Evolutionary conservation across 495 filamentous ascomycete species (phyloP), one percentile per base, ranked within the genome.

Genomic region (Ascodesmis nigricans): DNA sequence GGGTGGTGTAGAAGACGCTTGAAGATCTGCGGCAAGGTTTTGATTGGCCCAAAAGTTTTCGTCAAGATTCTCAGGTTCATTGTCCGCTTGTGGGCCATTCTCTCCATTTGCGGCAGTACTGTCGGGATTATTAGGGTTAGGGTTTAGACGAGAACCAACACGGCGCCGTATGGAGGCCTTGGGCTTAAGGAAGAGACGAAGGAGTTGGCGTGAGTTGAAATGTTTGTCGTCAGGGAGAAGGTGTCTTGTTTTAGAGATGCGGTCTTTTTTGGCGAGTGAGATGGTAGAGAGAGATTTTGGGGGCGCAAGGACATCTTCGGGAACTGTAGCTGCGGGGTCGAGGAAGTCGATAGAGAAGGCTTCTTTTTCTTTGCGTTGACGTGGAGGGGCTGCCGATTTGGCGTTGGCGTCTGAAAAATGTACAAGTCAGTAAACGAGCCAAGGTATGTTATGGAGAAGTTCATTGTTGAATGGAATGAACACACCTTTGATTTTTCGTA

Each of bases 201-300:
- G 64, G 5, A 99, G 61, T 46, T 91, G 77, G 42, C 71, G 72
- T 3, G 83, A 93, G 57, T 83, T 87, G 61, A 99, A 99, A 48
- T 95, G 90, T 53, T 92, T 92, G 58, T 99, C 87, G 47, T 99
- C 87, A 2, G 87, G 87, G 9, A 99, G 69, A 1, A 99, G 64
- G 52, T 99, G 91, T 26, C 80, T 66, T 10, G 75, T 75, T 55
- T 87, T 91, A 3, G 80, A 87, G 51, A 78, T 87, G 79, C 82
- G 91, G 54, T 95, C 80, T 30, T 78, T 75, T 52, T 91, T 91
- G 18, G 87, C 75, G 21, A 95, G 49, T 6, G 71, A 76, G 41
- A 95, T 83, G 19, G 71, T 64, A 1, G 77, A 62, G 50, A 78
- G 82, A n/a, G 73, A 74, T 20, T 71, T 63, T 10, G 87, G 81